Conservation (phyloP, 208 protist species). For the Zelonia costaricensis region DNA sequence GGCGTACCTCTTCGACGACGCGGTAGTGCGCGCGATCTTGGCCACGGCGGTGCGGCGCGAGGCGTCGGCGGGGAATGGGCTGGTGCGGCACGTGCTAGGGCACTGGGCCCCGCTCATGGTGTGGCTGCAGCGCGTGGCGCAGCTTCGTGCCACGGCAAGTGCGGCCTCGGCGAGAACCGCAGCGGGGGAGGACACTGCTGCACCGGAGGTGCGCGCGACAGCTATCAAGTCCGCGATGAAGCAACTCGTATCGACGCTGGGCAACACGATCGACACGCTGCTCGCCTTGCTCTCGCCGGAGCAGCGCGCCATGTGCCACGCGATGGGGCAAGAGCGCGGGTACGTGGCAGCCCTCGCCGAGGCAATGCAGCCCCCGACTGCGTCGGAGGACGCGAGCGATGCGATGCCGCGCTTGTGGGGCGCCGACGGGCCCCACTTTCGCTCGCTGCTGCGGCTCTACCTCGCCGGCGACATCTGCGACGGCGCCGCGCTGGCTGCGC, state of each 20-base stretch:
- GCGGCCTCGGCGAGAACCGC: not conserved
- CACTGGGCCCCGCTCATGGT: slow-evolving; percentile 47
- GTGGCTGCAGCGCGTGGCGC: slow-evolving; percentile 49
- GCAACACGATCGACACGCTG: slow-evolving; percentile 63
- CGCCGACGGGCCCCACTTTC: slow-evolving; percentile 50
- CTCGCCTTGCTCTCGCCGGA: slow-evolving; percentile 42
- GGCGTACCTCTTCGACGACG: slow-evolving; percentile 44
- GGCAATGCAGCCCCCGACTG: not conserved
- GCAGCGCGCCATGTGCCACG: slow-evolving; percentile 35
- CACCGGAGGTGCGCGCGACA: not conserved
- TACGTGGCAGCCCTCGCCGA: slow-evolving; percentile 11
- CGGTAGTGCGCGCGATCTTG: slow-evolving; percentile 36
- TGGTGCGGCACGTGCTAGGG: slow-evolving; percentile 49
- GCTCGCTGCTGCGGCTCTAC: slow-evolving; percentile 74
- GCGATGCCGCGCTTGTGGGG: slow-evolving; percentile 47
- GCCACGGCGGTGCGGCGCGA: slow-evolving; percentile 35
- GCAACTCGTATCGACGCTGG: slow-evolving; percentile 57
- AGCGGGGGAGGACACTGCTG: not conserved
- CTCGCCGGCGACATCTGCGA: slow-evolving; percentile 63
- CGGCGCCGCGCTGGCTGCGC: slow-evolving; percentile 35
- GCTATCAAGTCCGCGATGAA: slow-evolving; percentile 14
- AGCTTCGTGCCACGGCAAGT: slow-evolving; percentile 18
- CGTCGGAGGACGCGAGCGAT: not conserved
- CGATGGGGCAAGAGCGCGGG: slow-evolving; percentile 2
- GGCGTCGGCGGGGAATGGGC: slow-evolving; percentile 25